Conservation (phyloP, 495 filamentous ascomycete genomes). For the Xylaria sp. region DNA sequence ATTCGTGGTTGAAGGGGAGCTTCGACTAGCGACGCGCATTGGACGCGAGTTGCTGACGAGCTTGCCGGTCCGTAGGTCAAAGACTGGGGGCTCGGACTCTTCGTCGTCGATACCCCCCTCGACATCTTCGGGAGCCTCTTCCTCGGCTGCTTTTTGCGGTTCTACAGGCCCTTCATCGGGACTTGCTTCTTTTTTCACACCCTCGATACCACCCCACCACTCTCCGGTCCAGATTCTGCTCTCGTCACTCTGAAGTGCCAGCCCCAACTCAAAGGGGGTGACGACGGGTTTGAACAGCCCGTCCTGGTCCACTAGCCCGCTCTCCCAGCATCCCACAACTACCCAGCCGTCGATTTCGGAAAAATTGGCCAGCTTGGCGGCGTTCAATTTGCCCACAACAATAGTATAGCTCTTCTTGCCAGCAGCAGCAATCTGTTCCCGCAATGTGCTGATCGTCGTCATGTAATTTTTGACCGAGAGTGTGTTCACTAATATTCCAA, state of each 20-base stretch:
- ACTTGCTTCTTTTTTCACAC: slow-evolving; percentile 40
- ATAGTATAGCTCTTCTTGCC: slow-evolving; percentile 96
- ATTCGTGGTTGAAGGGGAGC: slow-evolving; percentile 40
- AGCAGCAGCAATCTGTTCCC: slow-evolving; percentile 69
- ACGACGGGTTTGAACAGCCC: slow-evolving; percentile 82
- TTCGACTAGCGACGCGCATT: slow-evolving; percentile 59
- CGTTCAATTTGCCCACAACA: slow-evolving; percentile 95
- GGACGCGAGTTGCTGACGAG: slow-evolving; percentile 85
- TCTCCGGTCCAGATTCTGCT: slow-evolving; percentile 77
- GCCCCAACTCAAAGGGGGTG: slow-evolving; percentile 87
- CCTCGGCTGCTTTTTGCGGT: slow-evolving; percentile 23
- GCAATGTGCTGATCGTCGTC: slow-evolving; percentile 74
- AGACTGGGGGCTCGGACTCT: slow-evolving; percentile 78
- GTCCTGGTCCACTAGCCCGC: slow-evolving; percentile 81
- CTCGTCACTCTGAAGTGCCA: slow-evolving; percentile 73
- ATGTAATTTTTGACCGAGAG: slow-evolving; percentile 91
- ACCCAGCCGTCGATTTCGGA: slow-evolving; percentile 95
- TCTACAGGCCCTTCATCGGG: slow-evolving; percentile 30
- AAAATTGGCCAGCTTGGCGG: slow-evolving; percentile 96
- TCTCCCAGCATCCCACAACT: slow-evolving; percentile 98
- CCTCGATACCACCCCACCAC: slow-evolving; percentile 78
- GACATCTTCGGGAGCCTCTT: slow-evolving; percentile 33
- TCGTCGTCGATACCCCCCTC: slow-evolving; percentile 48
- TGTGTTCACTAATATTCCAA: slow-evolving; percentile 95
- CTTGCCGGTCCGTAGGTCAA: slow-evolving; percentile 86